phyloP scores from a whole-genome alignment of 805 yeast genomes.

The Ogataea pignaliae region DNA sequence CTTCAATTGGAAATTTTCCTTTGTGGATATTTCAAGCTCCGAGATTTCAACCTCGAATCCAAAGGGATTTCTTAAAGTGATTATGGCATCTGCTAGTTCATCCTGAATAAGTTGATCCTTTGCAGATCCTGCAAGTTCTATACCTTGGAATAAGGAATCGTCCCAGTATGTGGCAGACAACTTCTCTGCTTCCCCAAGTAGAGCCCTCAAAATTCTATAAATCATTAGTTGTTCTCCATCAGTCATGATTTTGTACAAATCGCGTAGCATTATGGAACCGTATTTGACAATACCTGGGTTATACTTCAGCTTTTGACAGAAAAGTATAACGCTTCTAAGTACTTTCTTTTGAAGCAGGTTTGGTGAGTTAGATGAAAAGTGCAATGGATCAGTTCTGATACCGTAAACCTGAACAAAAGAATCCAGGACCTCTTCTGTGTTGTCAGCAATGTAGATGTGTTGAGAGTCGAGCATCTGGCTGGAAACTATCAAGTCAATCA shows the following conservation, averaged over 20 bases:
- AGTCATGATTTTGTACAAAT: constrained; percentile 50
- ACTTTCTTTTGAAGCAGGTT: constrained; percentile 38
- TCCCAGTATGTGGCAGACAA: constrained; percentile 61
- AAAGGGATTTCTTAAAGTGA: constrained; percentile 74
- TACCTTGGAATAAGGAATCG: constrained; percentile 40
- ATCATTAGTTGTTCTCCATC: constrained; percentile 52
- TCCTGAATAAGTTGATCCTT: constrained; percentile 44
- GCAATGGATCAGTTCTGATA: constrained; percentile 22
- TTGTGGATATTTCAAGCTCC: constrained; percentile 37
- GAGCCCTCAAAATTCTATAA: constrained; percentile 30
- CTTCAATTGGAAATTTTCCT: constrained; percentile 23
- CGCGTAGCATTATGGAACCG: constrained; percentile 50
- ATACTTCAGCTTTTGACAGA: constrained; percentile 51
- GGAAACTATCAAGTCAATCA: constrained; percentile 43
- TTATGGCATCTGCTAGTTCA: constrained; percentile 54
- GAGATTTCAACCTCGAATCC: constrained; percentile 63
- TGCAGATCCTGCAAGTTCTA: constrained; percentile 12
- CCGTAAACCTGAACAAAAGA: constrained; percentile 51
- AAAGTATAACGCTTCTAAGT: constrained; percentile 37
- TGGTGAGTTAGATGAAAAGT: constrained; percentile 1
- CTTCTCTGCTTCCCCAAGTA: constrained; percentile 8
- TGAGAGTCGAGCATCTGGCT: constrained; percentile 8
- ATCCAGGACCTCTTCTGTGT: constrained; percentile 33
- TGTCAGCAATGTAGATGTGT: constrained; percentile 7
- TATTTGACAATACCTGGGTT: constrained; percentile 38